Evolutionary conservation across 2,329 filamentous ascomycete genomes (phyloP).

Genomic region (Colletotrichum brevisporum): DNA sequence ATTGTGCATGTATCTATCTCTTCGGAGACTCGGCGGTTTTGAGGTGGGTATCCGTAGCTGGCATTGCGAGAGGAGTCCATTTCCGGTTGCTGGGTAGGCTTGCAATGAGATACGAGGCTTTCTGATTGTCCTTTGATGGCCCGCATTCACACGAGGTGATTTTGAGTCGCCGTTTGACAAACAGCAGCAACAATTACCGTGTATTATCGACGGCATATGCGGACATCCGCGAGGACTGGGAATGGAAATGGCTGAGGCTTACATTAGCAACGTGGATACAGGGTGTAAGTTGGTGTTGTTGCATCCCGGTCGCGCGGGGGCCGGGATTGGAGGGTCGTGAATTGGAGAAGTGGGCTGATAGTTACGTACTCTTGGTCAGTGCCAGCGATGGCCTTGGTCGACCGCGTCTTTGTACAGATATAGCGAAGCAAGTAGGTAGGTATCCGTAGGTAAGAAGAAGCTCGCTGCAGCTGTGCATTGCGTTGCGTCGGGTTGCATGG

Average conservation of each 20-base stretch:
- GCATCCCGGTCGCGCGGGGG: conserved; percentile 9
- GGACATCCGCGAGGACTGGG: conserved; percentile 20
- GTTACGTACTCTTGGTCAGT: conserved; percentile 8
- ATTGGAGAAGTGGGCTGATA: conserved; percentile 35
- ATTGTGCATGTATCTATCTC: conserved; percentile 6
- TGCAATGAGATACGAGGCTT: background rate
- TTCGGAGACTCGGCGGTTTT: background rate
- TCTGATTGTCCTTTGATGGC: background rate
- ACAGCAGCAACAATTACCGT: background rate
- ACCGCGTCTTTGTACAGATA: background rate
- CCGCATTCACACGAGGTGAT: background rate
- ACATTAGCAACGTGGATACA: conserved; percentile 13
- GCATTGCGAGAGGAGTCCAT: background rate
- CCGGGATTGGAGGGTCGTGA: conserved; percentile 2
- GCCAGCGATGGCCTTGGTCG: background rate
- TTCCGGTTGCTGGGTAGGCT: background rate
- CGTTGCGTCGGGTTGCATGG: background rate
- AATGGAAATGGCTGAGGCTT: conserved; percentile 21
- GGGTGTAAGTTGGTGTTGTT: background rate
- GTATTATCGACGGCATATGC: conserved; percentile 2
- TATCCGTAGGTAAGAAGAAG: too few relatives aligned
- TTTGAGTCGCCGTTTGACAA: background rate
- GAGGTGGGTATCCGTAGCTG: background rate
- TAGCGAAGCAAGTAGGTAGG: too few relatives aligned
- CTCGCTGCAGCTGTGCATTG: background rate